Conservation (phyloP, 306 rosid species). For the Vachellia pachyceras region DNA sequence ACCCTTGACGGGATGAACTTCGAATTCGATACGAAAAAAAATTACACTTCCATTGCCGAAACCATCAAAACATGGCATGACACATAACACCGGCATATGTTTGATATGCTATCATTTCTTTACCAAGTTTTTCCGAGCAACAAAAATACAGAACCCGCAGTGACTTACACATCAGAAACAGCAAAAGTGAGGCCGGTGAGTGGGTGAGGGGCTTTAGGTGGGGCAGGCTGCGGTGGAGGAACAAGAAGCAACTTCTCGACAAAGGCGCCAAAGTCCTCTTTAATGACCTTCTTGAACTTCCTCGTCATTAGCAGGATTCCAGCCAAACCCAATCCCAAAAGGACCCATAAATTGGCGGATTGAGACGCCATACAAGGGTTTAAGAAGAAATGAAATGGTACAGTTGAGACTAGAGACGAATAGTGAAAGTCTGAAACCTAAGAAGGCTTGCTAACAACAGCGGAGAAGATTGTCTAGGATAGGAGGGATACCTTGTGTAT, state of each 20-base stretch:
- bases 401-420: not conserved
- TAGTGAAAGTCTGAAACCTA: not conserved
- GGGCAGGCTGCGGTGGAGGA: constrained; percentile 97
- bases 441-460: too few relatives aligned
- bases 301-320: constrained; percentile 73
- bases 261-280: constrained; percentile 90
- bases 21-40: not conserved
- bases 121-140: not conserved
- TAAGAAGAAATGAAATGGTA: not conserved
- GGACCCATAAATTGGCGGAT: constrained; percentile 81
- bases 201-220: constrained; percentile 97
- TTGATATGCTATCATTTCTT: not conserved
- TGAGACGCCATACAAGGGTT: constrained; percentile 64
- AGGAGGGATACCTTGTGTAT: not conserved
- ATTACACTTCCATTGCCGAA: not conserved
- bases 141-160: not conserved
- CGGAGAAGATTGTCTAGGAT: not conserved
- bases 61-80: not conserved
- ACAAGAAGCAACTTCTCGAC: constrained; percentile 64
- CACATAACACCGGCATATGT: not conserved
- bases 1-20: not conserved
- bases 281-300: constrained; percentile 68
- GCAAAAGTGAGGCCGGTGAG: constrained; percentile 87
- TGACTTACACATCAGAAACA: constrained; percentile 78
- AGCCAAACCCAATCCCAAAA: constrained; percentile 85